Evolutionary conservation across 768 basidiomycete genomes (phyloP).

Genomic region (Phylloporus sp.): DNA sequence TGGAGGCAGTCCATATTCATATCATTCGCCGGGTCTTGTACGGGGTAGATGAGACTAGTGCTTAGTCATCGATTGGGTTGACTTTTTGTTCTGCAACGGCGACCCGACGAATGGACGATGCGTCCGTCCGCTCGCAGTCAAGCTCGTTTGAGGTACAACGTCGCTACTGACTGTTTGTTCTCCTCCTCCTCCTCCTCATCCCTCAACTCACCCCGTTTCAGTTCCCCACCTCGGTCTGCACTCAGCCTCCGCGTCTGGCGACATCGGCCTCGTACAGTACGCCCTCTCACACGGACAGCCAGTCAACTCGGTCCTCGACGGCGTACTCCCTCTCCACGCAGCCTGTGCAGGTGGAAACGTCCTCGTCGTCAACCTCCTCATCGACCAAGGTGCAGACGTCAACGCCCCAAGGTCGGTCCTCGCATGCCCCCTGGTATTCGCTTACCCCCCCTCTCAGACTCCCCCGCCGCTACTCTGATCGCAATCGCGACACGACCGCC

Average conservation of each 20-base stretch:
- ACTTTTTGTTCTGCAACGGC: conserved; percentile 4
- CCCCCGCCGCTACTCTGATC: conserved; percentile 72
- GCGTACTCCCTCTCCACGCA: conserved; percentile 94
- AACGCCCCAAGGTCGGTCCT: conserved; percentile 80
- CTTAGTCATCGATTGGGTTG: conserved; percentile 15
- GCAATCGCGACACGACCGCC: conserved; percentile 57
- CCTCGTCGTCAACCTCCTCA: conserved; percentile 80
- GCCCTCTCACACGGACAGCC: conserved; percentile 94
- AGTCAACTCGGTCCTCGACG: conserved; percentile 92
- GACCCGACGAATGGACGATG: conserved; percentile 24
- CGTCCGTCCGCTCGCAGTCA: conserved; percentile 22
- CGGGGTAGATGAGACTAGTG: not conserved
- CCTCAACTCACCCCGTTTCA: conserved; percentile 25
- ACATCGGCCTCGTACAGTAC: conserved; percentile 89
- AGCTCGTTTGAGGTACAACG: conserved; percentile 45
- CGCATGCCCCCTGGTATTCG: conserved; percentile 9
- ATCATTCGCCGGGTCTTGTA: no score
- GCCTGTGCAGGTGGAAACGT: conserved; percentile 90
- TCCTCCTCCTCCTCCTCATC: not conserved
- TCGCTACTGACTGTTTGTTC: conserved; percentile 48
- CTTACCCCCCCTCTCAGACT: conserved; percentile 41
- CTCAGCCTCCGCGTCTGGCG: conserved; percentile 76
- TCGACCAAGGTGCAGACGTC: conserved; percentile 96
- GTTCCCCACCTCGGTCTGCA: conserved; percentile 77
- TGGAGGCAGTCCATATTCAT: not conserved